Conservation (phyloP, 805 yeast species). For the Candida verbasci region DNA sequence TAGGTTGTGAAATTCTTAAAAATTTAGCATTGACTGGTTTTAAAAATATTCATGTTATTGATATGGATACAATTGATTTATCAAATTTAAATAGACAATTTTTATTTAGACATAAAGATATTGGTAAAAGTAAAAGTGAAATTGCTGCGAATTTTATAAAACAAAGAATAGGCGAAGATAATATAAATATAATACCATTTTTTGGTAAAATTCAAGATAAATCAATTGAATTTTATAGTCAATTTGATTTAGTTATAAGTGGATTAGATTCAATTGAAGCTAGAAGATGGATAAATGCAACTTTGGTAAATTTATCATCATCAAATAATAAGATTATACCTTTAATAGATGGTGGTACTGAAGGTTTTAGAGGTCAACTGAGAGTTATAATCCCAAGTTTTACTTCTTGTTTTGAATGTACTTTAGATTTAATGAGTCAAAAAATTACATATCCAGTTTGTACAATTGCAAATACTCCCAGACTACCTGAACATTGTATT, state of each 20-base stretch:
- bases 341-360: conserved; percentile 91
- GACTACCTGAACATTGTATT: conserved; percentile 90
- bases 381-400: conserved; percentile 82
- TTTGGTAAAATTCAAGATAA: conserved; percentile 59
- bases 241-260: conserved; percentile 71
- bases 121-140: conserved; percentile 63
- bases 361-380: conserved; percentile 89
- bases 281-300: conserved; percentile 79
- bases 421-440: conserved; percentile 66
- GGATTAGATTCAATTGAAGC: conserved; percentile 91
- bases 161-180: conserved; percentile 38
- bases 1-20: conserved; percentile 78
- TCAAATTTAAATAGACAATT: conserved; percentile 75
- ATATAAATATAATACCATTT: conserved; percentile 50
- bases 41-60: conserved; percentile 60
- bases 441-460: conserved; percentile 79
- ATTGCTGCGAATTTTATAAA: conserved; percentile 59
- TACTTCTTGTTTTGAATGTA: conserved; percentile 91
- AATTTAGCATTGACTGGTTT: conserved; percentile 70
- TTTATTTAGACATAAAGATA: conserved; percentile 54
- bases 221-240: conserved; percentile 55
- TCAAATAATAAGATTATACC: conserved; percentile 34
- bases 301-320: conserved; percentile 58
- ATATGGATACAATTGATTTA: conserved; percentile 81
- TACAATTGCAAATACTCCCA: conserved; percentile 91